A percentile compares a stretch with the other conserved stretches of the same genome.
Conservation (phyloP, 1,284 basidiomycete genomes). For the Malassezia brasiliensis region DNA sequence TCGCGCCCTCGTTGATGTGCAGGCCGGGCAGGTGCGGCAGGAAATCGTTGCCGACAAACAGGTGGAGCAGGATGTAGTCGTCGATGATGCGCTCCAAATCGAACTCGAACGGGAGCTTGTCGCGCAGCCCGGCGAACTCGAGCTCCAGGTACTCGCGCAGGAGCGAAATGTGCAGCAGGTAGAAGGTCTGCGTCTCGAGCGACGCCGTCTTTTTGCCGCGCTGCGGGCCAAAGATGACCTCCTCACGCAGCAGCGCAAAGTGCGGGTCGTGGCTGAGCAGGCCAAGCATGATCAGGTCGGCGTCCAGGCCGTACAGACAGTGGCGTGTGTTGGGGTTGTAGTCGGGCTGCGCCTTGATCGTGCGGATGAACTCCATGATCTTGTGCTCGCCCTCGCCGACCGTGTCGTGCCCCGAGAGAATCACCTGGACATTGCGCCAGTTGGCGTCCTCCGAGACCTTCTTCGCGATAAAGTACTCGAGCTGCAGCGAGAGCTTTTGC, state of each 20-base stretch:
- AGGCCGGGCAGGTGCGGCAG: slow-evolving; percentile 89
- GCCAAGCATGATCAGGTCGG: slow-evolving; percentile 96
- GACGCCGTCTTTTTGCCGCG: slow-evolving; percentile 58
- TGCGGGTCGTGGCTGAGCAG: slow-evolving; percentile 95
- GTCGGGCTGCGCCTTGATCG: slow-evolving; percentile 83
- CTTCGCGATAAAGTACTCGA: slow-evolving; percentile 73
- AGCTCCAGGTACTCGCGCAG: slow-evolving; percentile 94
- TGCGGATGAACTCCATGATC: slow-evolving; percentile 97
- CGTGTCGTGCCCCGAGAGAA: slow-evolving; percentile 91
- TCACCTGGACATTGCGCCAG: slow-evolving; percentile 83
- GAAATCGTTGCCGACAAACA: slow-evolving; percentile 96
- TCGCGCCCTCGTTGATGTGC: slow-evolving; percentile 92
- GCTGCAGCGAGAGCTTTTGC: slow-evolving; percentile 75
- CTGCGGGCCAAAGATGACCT: slow-evolving; percentile 89
- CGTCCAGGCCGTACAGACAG: slow-evolving; percentile 95
- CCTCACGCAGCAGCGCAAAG: slow-evolving; percentile 91
- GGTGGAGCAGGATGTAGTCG: slow-evolving; percentile 90
- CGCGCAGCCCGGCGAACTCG: slow-evolving; percentile 61
- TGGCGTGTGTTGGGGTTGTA: slow-evolving; percentile 90
- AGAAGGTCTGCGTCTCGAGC: slow-evolving; percentile 81
- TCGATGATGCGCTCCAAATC: slow-evolving; percentile 88
- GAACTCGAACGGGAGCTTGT: slow-evolving; percentile 56
- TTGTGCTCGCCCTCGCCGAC: slow-evolving; percentile 99
- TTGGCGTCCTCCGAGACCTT: slow-evolving; percentile 45
- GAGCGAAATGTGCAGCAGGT: slow-evolving; percentile 82